phyloP scores from a whole-genome alignment of 805 yeast species.

The Candida ovalis region DNA sequence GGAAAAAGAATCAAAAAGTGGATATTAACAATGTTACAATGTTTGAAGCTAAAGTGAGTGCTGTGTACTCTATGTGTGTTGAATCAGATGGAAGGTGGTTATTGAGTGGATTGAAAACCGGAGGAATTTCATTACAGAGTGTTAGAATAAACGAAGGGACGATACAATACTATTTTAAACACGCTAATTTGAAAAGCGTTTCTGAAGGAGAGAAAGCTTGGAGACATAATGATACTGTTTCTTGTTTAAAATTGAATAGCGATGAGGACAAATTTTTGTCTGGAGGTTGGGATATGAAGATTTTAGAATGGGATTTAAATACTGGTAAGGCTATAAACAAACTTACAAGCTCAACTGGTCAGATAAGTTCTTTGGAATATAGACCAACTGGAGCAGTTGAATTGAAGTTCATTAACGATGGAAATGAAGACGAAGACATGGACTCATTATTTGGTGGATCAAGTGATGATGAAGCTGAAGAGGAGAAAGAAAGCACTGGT shows the following conservation, averaged over 20 bases:
- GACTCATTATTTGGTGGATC: conserved; percentile 47
- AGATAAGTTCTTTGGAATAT: conserved; percentile 70
- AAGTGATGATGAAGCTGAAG: conserved; percentile 33
- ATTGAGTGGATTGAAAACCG: conserved; percentile 73
- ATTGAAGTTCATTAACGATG: conserved; percentile 26
- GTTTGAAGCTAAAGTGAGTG: conserved; percentile 65
- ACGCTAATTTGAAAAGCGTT: conserved; percentile 6
- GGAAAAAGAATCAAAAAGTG: conserved; percentile 25
- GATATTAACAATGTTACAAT: conserved; percentile 33
- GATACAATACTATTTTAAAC: conserved; percentile 66
- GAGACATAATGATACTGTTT: conserved; percentile 70
- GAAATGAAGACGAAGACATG: conserved; percentile 31
- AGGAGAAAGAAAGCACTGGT: conserved; percentile 10
- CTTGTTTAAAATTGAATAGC: conserved; percentile 60
- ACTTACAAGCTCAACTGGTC: conserved; percentile 65
- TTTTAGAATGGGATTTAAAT: conserved; percentile 82
- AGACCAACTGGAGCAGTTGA: conserved; percentile 57
- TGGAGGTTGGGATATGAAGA: conserved; percentile 87
- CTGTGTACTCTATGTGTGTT: conserved; percentile 83
- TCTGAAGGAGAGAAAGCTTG: conserved; percentile 20
- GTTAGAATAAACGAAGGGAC: conserved; percentile 79
- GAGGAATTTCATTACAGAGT: conserved; percentile 85
- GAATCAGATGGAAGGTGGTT: conserved; percentile 84
- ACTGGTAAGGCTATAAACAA: conserved; percentile 53
- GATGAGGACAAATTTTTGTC: conserved; percentile 64